Evolutionary conservation across 306 rosid species (phyloP).

Genomic region (Cyamopsis tetragonoloba): DNA sequence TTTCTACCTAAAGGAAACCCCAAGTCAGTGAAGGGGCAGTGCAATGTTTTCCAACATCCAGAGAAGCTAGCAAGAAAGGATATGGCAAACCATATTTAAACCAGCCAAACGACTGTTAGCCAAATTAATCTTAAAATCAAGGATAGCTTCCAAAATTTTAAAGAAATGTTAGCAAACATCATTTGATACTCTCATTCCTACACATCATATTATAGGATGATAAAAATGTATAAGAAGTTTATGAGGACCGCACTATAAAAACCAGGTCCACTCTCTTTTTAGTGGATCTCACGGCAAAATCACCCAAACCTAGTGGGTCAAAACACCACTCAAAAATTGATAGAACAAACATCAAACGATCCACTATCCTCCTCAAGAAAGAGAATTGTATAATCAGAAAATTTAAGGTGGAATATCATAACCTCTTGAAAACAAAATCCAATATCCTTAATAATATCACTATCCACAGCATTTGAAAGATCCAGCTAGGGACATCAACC

Average conservation of each 20-base stretch:
- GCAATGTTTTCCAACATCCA: background rate
- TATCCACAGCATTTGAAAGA: background rate
- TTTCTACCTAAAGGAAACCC: background rate
- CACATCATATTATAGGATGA: too few species aligned
- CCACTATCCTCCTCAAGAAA: background rate
- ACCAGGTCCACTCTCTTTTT: too few species aligned
- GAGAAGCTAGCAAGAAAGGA: background rate
- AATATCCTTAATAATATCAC: slow-evolving; percentile 3
- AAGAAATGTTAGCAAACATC: too few species aligned
- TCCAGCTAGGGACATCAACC: background rate
- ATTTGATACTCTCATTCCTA: too few species aligned
- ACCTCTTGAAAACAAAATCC: too few species aligned
- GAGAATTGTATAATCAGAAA: background rate
- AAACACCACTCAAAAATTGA: too few species aligned
- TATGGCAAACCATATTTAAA: background rate
- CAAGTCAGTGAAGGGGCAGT: background rate
- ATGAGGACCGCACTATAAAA: too few species aligned
- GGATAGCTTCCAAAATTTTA: background rate
- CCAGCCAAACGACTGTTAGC: background rate
- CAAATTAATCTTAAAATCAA: background rate
- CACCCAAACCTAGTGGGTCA: too few species aligned
- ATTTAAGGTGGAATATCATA: too few species aligned
- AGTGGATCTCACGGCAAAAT: too few species aligned
- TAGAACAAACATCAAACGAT: background rate
- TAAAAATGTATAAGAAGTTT: too few species aligned